A percentile compares a stretch with the other conserved stretches of the same genome.
Conservation (phyloP, 768 basidiomycete genomes). For the Tricholoma sp. region DNA sequence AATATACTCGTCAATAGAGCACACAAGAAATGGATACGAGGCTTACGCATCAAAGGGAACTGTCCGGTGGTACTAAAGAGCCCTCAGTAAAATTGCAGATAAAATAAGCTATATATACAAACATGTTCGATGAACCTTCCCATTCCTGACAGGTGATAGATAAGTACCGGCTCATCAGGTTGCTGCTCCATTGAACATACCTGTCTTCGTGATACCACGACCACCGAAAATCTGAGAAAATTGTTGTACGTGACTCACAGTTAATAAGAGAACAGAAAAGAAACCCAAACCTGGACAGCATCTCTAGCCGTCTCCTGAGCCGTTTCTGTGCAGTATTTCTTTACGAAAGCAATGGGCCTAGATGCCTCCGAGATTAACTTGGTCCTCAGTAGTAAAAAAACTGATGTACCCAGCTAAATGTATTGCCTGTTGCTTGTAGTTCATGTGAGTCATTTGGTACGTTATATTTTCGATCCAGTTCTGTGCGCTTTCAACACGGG, state of each 20-base stretch:
- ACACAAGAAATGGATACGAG: background rate
- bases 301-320: slow-evolving; percentile 80
- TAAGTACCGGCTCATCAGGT: background rate
- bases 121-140: slow-evolving; percentile 4
- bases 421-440: slow-evolving; percentile 68
- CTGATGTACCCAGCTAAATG: slow-evolving; percentile 63
- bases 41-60: slow-evolving; percentile 4
- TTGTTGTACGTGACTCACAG: background rate
- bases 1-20: slow-evolving; percentile 13
- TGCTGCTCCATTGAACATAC: slow-evolving; percentile 33
- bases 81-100: too few relatives aligned
- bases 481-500: slow-evolving; percentile 74
- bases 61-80: slow-evolving; percentile 1
- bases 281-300: slow-evolving; percentile 43
- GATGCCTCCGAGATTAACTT: background rate
- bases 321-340: slow-evolving; percentile 69
- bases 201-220: slow-evolving; percentile 75
- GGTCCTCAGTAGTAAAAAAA: background rate
- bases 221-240: slow-evolving; percentile 73
- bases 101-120: background rate
- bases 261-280: background rate
- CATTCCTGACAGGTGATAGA: background rate
- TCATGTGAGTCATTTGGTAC: slow-evolving; percentile 86
- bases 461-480: slow-evolving; percentile 87
- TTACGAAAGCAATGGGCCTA: slow-evolving; percentile 75